Evolutionary conservation across 495 filamentous ascomycete genomes (phyloP).

Genomic region (Talaromyces wortmannii): DNA sequence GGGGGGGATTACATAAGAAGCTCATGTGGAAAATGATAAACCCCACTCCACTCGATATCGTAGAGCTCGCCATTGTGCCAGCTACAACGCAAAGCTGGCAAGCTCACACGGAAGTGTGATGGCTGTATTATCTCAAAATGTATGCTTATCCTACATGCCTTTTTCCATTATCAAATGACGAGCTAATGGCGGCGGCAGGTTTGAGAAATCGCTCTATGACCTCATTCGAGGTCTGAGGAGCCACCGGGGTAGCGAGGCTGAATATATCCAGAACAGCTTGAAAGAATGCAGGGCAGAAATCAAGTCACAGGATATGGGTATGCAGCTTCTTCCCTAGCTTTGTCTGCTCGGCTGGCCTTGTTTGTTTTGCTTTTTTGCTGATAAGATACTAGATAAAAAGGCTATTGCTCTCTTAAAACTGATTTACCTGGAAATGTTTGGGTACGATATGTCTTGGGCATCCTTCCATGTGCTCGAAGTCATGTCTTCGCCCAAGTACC

Average conservation of each 20-base stretch:
- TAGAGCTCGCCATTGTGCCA: too few relatives aligned
- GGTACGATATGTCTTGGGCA: constrained; percentile 99
- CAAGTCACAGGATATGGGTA: constrained; percentile 85
- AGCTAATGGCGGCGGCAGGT: constrained; percentile 35
- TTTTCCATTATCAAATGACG: too few relatives aligned
- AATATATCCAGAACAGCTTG: constrained; percentile 84
- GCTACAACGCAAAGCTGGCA: too few relatives aligned
- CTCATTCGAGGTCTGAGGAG: constrained; percentile 92
- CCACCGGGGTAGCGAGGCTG: constrained; percentile 88
- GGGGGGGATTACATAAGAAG: too few relatives aligned
- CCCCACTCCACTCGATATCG: too few relatives aligned
- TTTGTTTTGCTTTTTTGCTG: neutral
- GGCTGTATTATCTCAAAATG: too few relatives aligned
- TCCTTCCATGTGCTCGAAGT: constrained; percentile 97
- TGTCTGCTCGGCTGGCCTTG: neutral
- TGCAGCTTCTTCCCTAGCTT: constrained; percentile 1
- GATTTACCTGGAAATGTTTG: constrained; percentile 97
- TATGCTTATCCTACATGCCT: neutral
- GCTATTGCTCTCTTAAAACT: constrained; percentile 92
- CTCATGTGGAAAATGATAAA: too few relatives aligned
- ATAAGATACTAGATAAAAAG: constrained; percentile 66
- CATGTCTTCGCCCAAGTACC: constrained; percentile 91
- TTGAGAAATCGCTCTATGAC: constrained; percentile 98
- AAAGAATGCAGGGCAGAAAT: constrained; percentile 94
- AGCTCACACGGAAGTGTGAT: too few relatives aligned